Evolutionary conservation across 768 basidiomycete species (phyloP), one percentile per base, ranked within the genome.

Genomic region (Phanerochaete carnosa): DNA sequence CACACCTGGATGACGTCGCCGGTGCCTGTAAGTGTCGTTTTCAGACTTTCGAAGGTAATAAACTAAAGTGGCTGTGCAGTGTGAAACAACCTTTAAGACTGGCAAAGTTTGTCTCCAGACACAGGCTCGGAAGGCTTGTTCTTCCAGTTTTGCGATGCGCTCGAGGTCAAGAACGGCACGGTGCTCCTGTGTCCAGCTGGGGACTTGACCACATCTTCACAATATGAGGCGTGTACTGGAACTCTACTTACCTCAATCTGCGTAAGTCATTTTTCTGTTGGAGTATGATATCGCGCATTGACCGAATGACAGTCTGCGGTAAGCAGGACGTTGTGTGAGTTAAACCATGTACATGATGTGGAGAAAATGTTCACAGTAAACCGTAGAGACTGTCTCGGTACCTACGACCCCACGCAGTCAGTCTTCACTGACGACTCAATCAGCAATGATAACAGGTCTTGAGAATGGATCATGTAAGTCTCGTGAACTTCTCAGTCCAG

Each of bases 1-100:
- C 77, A 1, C 88, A 90, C 62, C 69, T 85, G 3, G 87, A 89
- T 59, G 89, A 91, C 70, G 85, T 83, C 59, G 86, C 87, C 26
- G 79, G 83, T 51, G 80, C 87, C 47, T 66, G 80, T 80, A 46
- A 59, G 80, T 74, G 1, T 2, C 47, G 11, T 25, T 15, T 16
- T 28, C n/a, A n/a, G n/a, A 16, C n/a, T 23, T 26, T 16, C 15
- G n/a, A 3, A 28, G 11, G 15, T 2, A 12, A n/a, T n/a, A n/a
- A n/a, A n/a, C 30, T 29, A 7, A 39, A 26, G n/a, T 23, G n/a
- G 23, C 23, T 12, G n/a, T 28, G 19, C 30, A 76, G 75, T 77
- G 52, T 65, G 74, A 29, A 73, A 83, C 64, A 80, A 82, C 66
- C 76, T 87, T 8, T 85, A 80, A 78, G 86, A 88, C 55, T 92